Evolutionary conservation across 2,329 filamentous ascomycete species (phyloP).

Genomic region (Venturia oleaginea): DNA sequence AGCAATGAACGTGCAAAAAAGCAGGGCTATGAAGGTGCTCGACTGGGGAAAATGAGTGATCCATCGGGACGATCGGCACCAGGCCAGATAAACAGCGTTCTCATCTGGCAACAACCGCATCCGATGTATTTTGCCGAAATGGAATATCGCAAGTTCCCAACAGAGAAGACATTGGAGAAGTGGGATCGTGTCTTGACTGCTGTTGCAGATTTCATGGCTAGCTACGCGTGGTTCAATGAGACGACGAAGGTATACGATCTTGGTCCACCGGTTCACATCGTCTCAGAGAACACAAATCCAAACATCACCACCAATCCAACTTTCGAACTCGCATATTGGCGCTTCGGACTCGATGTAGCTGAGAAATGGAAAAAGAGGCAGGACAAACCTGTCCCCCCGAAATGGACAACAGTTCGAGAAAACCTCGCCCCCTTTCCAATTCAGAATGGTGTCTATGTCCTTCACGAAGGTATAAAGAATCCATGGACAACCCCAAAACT

Average conservation of each 20-base stretch:
- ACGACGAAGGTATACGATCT: constrained; percentile 45
- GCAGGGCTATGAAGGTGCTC: constrained; percentile 35
- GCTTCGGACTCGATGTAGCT: constrained; percentile 46
- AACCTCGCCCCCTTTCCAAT: constrained; percentile 43
- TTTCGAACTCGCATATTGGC: constrained; percentile 53
- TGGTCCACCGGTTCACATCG: constrained; percentile 43
- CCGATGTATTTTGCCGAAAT: constrained; percentile 51
- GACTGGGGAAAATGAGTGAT: constrained; percentile 50
- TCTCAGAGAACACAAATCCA: constrained; percentile 50
- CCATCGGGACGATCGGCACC: constrained; percentile 46
- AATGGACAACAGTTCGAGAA: not conserved
- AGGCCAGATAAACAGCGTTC: constrained; percentile 51
- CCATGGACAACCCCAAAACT: constrained; percentile 25
- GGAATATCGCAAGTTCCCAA: constrained; percentile 41
- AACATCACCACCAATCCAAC: constrained; percentile 49
- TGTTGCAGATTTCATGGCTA: constrained; percentile 51
- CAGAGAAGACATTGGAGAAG: constrained; percentile 30
- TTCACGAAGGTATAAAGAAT: constrained; percentile 42
- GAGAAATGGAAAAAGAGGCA: not conserved
- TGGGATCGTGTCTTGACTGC: constrained; percentile 46
- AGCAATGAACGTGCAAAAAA: constrained; percentile 27
- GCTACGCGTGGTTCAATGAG: constrained; percentile 46
- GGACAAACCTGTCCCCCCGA: not conserved
- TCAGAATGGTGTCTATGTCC: constrained; percentile 41
- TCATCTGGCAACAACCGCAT: constrained; percentile 57